A percentile compares a stretch with the other conserved stretches of the same genome.
These are phyloP conservation scores for Arxiozyma bovina DNA, from an alignment of 1,139 yeast species.

Conservation along the genomic window DNA sequence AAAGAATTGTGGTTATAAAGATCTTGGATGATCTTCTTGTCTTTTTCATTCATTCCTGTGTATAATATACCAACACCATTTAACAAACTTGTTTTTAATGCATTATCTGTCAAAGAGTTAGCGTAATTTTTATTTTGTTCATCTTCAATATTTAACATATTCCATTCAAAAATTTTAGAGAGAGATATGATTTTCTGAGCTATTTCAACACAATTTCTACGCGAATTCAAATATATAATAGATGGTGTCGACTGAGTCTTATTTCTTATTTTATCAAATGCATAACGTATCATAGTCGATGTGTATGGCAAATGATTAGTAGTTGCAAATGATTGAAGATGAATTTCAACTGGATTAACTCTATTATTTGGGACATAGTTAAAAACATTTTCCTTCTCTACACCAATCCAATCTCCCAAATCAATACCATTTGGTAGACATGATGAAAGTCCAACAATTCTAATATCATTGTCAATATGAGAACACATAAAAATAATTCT, in stretches of 20 bases:
- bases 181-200: conserved; percentile 39
- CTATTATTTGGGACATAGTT: conserved; percentile 65
- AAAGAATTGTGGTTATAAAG: conserved; percentile 45
- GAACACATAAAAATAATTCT: conserved; percentile 62
- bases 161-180: conserved; percentile 32
- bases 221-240: conserved; percentile 48
- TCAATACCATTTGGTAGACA: conserved; percentile 71
- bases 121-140: conserved; percentile 39
- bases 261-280: conserved; percentile 31
- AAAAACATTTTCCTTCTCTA: conserved; percentile 45
- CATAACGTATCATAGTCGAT: conserved; percentile 43
- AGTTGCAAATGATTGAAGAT: conserved; percentile 43
- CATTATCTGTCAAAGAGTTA: conserved; percentile 40
- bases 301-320: conserved; percentile 44
- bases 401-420: conserved; percentile 81
- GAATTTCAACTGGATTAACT: conserved; percentile 48
- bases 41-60: conserved; percentile 49
- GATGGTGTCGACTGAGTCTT: conserved; percentile 1
- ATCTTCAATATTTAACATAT: conserved; percentile 32
- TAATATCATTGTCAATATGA: conserved; percentile 45
- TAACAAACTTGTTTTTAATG: conserved; percentile 39
- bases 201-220: conserved; percentile 48
- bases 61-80: conserved; percentile 64
- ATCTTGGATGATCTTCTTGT: conserved; percentile 45
- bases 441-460: conserved; percentile 60